phyloP scores from a whole-genome alignment of 2,329 filamentous ascomycete genomes.

The Colletotrichum chlorophyti region DNA sequence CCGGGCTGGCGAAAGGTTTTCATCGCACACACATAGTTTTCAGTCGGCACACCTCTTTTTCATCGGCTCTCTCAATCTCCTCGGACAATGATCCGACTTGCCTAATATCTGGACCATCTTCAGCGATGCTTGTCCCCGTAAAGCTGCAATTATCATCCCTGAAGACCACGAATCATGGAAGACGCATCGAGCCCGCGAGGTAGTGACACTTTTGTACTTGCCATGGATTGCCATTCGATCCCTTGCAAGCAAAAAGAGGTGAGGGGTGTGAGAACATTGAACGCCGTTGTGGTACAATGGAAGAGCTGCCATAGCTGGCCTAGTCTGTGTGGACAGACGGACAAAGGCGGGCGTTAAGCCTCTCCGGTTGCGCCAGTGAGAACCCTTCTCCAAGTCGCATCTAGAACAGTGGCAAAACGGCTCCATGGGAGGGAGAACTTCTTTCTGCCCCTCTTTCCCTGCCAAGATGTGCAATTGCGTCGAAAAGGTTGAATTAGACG shows the following conservation, averaged over 20 bases:
- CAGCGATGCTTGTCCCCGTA: conserved; percentile 6
- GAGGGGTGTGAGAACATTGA: neutral
- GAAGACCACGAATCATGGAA: conserved; percentile 23
- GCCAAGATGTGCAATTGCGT: conserved; percentile 3
- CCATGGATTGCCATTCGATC: conserved; percentile 7
- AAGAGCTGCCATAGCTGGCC: conserved; percentile 13
- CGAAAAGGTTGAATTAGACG: neutral
- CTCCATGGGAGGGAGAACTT: neutral
- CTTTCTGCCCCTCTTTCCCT: neutral
- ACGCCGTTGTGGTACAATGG: neutral
- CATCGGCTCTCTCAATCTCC: neutral
- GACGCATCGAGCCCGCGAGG: conserved; percentile 3
- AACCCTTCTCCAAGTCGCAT: conserved; percentile 9
- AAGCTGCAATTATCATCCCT: conserved; percentile 11
- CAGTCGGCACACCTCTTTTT: neutral
- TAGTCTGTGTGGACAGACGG: conserved; percentile 14
- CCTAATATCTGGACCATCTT: conserved; percentile 5
- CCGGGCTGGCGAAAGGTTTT: neutral
- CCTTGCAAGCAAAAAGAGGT: neutral
- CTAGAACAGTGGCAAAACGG: conserved; percentile 21
- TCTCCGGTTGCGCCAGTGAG: conserved; percentile 24
- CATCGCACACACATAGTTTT: conserved; percentile 11
- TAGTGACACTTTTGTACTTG: conserved; percentile 7
- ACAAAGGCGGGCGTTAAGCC: conserved; percentile 19
- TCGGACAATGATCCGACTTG: conserved; percentile 8